Evolutionary conservation across 164 flowering plant genomes (phyloP).

Genomic region (Echeveria elegans): DNA sequence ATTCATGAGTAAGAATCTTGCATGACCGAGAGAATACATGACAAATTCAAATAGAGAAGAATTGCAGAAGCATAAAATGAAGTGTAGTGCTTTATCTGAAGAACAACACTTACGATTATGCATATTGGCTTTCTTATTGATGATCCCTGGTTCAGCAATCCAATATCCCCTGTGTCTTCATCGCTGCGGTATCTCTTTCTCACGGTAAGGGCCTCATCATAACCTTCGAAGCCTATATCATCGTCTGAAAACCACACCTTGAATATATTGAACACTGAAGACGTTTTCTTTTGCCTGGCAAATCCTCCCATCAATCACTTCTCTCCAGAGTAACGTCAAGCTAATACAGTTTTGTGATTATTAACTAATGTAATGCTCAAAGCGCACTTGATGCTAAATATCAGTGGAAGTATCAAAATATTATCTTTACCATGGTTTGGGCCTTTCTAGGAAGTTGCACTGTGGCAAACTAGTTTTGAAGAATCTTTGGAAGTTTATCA

Average conservation of each 20-base stretch:
- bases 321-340: too few relatives aligned
- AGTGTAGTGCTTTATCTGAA: neutral
- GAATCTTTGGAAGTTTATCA: too few relatives aligned
- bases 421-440: too few relatives aligned
- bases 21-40: neutral
- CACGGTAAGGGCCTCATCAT: neutral
- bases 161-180: slow-evolving; percentile 24
- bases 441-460: too few relatives aligned
- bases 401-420: too few relatives aligned
- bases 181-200: slow-evolving; percentile 15
- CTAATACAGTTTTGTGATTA: too few relatives aligned
- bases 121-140: slow-evolving; percentile 12
- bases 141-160: slow-evolving; percentile 26
- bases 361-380: too few relatives aligned
- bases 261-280: too few relatives aligned
- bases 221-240: neutral
- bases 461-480: too few relatives aligned
- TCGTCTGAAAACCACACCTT: slow-evolving; percentile 12
- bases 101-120: neutral
- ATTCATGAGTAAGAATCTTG: neutral
- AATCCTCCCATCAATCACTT: too few relatives aligned
- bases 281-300: too few relatives aligned
- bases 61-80: neutral
- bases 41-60: neutral
- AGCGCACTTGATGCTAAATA: too few relatives aligned